phyloP scores from a whole-genome alignment of 768 basidiomycete genomes.

The Nevesoporus exiguus region DNA sequence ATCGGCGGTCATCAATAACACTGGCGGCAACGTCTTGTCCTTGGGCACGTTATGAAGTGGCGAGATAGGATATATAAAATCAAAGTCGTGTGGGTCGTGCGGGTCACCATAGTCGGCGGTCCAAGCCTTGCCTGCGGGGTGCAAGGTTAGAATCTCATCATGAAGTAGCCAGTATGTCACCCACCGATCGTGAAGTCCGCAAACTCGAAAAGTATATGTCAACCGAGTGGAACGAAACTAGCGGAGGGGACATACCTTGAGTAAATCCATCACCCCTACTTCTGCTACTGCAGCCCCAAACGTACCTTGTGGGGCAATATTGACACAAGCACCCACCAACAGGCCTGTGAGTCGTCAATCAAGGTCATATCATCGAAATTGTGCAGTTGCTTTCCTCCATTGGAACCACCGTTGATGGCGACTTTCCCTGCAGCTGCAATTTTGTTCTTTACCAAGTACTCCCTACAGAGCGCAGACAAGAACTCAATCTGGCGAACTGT shows the following conservation, averaged over 20 bases:
- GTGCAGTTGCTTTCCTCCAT: slow-evolving; percentile 54
- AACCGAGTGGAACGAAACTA: background rate
- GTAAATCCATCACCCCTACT: slow-evolving; percentile 77
- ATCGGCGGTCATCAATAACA: slow-evolving; percentile 78
- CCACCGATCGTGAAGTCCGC: slow-evolving; percentile 72
- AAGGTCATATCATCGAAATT: background rate
- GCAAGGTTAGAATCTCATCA: slow-evolving; percentile 7
- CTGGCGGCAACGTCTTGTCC: slow-evolving; percentile 59
- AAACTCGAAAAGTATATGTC: slow-evolving; percentile 42
- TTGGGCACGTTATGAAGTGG: slow-evolving; percentile 76
- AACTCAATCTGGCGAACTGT: background rate
- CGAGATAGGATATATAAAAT: slow-evolving; percentile 78
- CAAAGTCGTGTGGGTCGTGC: slow-evolving; percentile 72
- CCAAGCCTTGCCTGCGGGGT: slow-evolving; percentile 62
- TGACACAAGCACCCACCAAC: slow-evolving; percentile 80
- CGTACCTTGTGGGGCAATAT: slow-evolving; percentile 70
- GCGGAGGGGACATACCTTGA: slow-evolving; percentile 49
- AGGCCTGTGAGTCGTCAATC: slow-evolving; percentile 44
- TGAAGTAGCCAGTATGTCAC: slow-evolving; percentile 1
- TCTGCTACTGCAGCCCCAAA: slow-evolving; percentile 80
- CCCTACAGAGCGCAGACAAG: slow-evolving; percentile 34
- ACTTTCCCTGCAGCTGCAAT: slow-evolving; percentile 68
- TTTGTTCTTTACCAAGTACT: slow-evolving; percentile 70
- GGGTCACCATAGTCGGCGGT: slow-evolving; percentile 77
- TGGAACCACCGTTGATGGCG: slow-evolving; percentile 75